Percentiles rank a stretch among this genome's conserved stretches.
phyloP scores from a whole-genome alignment of 495 filamentous ascomycete species.

The Podospora comata region DNA sequence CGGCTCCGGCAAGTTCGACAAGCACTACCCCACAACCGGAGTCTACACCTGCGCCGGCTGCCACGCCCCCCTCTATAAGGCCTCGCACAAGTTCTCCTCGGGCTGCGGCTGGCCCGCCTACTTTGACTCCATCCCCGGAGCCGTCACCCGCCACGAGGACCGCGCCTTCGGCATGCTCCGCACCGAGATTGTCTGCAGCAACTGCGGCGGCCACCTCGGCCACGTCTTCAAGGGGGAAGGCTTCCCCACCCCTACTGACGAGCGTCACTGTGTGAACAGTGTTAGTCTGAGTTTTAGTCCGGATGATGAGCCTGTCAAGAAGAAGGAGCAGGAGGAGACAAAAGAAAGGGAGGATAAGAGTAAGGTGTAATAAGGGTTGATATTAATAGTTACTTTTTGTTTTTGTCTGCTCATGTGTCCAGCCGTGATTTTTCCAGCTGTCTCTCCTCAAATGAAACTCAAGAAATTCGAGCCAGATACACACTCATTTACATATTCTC shows the following conservation, averaged over 20 bases:
- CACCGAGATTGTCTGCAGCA: conserved; percentile 89
- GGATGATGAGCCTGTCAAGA: conserved; percentile 49
- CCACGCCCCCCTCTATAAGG: conserved; percentile 81
- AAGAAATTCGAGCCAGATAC: background rate
- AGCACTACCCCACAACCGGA: conserved; percentile 70
- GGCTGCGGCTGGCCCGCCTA: conserved; percentile 98
- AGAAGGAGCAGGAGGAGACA: conserved; percentile 36
- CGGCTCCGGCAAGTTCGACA: conserved; percentile 77
- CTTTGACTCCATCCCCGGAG: conserved; percentile 88
- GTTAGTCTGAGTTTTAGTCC: conserved; percentile 78
- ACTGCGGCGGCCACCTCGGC: conserved; percentile 92
- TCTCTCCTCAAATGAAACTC: background rate
- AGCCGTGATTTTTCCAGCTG: background rate
- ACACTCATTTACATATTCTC: background rate
- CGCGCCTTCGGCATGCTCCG: conserved; percentile 73
- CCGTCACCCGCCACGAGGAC: conserved; percentile 78
- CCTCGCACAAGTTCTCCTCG: conserved; percentile 89
- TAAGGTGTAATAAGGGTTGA: conserved; percentile 19
- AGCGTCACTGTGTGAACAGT: conserved; percentile 96
- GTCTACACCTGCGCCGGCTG: conserved; percentile 86
- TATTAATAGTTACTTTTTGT: background rate
- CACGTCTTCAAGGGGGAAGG: conserved; percentile 98
- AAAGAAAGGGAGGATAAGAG: conserved; percentile 23
- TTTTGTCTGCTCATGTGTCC: background rate
- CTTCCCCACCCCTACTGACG: conserved; percentile 84